Evolutionary conservation across 208 protist species (phyloP), one percentile per base, ranked within the genome.

Genomic region (Wallacemonas sp.): DNA sequence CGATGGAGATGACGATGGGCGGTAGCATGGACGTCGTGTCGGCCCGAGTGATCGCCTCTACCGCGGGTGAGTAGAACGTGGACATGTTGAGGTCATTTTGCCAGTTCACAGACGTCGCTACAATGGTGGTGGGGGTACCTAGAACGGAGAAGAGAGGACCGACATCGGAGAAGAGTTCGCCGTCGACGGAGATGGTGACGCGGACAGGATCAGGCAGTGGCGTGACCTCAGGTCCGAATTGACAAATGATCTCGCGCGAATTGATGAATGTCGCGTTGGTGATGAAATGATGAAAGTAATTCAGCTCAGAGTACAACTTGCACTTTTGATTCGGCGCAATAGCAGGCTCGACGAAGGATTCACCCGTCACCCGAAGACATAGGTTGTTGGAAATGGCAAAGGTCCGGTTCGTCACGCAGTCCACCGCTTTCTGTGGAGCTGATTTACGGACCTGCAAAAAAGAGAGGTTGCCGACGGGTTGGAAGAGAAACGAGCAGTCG

Each of bases 171-270:
- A 60, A 72, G 15, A 66, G 42, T 12, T 27, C 24, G 34, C 67
- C 67, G 49, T 72, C 67, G n/a, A 58, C 44, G 39, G 56, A 27
- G n/a, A 66, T 41, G 8, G 64, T 39, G 11, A 72, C 17, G 26
- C 47, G 47, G 2, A 26, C n/a, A 2, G 67, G 67, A 4, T 33
- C 14, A 2, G 53, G 51, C 24, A 70, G 27, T n/a, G 67, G 59
- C 6, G 2, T 28, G 26, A 41, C 12, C 5, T 41, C 11, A 6
- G 11, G 4, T 14, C n/a, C 46, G 30, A 64, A 62, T 15, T 38
- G 6, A 58, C 67, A 72, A n/a, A 59, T 34, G 8, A 70, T n/a
- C 55, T 64, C 66, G 21, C 42, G 41, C 11, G 51, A 19, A 38
- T 51, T 62, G 14, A 44, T 12, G 5, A 69, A 61, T 1, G n/a